Conservation (phyloP, 78 protist genomes). For the Paratrimastix pyriformis region DNA sequence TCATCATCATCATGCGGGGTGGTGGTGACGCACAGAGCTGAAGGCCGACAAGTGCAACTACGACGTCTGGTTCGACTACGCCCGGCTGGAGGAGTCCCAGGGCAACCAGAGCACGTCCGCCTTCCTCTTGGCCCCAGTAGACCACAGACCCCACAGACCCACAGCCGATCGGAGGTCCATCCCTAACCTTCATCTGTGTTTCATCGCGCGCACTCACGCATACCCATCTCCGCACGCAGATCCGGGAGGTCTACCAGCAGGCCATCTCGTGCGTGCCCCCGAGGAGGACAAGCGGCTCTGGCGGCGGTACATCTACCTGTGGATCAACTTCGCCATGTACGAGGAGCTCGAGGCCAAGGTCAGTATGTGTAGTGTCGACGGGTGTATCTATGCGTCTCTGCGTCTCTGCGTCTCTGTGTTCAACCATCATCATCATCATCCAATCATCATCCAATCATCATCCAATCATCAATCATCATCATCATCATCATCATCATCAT, state of each 20-base stretch:
- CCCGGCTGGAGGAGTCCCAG: constrained; percentile 71
- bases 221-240: no score
- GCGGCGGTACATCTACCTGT: constrained; percentile 87
- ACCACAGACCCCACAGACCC: no score
- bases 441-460: no score
- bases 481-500: background rate
- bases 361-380: background rate
- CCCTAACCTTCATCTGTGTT: no score
- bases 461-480: no score
- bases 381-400: background rate
- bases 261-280: constrained; percentile 86
- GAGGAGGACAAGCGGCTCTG: constrained; percentile 71
- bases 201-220: no score
- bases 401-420: background rate
- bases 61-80: constrained; percentile 94
- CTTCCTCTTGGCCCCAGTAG: background rate
- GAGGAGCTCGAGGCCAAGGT: constrained; percentile 61
- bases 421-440: background rate
- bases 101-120: no score
- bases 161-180: no score
- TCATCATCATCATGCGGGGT: no score
- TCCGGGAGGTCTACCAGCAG: constrained; percentile 86
- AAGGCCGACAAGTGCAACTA: constrained; percentile 59
- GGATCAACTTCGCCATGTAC: constrained; percentile 87
- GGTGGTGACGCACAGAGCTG: no score